Evolutionary conservation across 1,284 basidiomycete species (phyloP).

Genomic region (Irpex sp.): DNA sequence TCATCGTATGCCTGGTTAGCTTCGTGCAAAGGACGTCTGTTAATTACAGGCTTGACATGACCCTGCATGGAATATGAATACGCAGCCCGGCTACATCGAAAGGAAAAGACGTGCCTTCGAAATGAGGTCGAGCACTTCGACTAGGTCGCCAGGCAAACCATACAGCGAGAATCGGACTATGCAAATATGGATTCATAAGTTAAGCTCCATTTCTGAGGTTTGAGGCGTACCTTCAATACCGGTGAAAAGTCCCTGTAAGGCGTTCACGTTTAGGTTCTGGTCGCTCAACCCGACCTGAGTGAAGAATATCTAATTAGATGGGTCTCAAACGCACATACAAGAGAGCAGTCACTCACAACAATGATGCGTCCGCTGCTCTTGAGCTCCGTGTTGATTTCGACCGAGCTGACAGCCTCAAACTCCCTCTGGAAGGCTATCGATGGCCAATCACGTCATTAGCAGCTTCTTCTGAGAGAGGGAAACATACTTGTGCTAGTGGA

Average conservation of each 20-base stretch:
- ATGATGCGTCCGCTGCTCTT: background rate
- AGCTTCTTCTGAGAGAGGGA: background rate
- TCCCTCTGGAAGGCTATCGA: background rate
- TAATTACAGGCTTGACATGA: slow-evolving; percentile 8
- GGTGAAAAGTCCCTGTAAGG: background rate
- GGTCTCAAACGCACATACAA: background rate
- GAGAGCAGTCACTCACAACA: background rate
- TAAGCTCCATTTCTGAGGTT: background rate
- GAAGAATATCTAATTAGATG: background rate
- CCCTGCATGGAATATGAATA: slow-evolving; percentile 1
- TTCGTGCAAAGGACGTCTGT: slow-evolving; percentile 4
- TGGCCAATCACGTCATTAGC: background rate
- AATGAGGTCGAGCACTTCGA: slow-evolving; percentile 8
- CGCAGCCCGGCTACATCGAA: background rate
- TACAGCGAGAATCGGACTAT: background rate
- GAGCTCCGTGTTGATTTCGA: background rate
- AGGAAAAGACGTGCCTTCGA: background rate
- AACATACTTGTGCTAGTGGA: slow-evolving; percentile 20
- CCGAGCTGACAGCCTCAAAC: background rate
- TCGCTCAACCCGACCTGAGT: slow-evolving; percentile 3
- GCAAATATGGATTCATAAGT: background rate
- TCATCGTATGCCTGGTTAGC: slow-evolving; percentile 9
- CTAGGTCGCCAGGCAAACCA: slow-evolving; percentile 5
- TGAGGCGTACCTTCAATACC: background rate
- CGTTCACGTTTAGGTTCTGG: background rate